Evolutionary conservation across 192 early-diverging fungal genomes (phyloP), one percentile per base, ranked within the genome.

Genomic region (Piromyces finnis): DNA sequence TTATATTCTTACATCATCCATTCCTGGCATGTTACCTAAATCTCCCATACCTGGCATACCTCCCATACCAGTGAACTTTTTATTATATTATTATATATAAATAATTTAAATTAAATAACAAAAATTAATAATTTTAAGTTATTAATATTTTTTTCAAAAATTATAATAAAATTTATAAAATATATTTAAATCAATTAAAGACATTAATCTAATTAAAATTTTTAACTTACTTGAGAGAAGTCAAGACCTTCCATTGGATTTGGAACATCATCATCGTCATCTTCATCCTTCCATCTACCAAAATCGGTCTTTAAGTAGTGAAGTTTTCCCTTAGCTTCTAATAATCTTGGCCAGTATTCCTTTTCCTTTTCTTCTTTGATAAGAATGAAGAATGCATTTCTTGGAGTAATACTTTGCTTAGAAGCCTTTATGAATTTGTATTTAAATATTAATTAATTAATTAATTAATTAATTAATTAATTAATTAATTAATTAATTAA

Each of bases 281-380:
- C 94, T 83, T 95, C 94, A 84, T 97, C 95, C 86, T 89, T 93
- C 94, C 95, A 98, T 82, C 86, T 91, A 77, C 89, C 82, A 84
- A 98, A 98, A 83, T 98, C 96, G 12, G 94, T 94, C 88, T 96
- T 95, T 79, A 98, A 81, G 79, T 89, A 98, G 84, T 90, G 88
- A 78, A 86, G 84, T 85, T 92, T 94, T 30, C 82, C 84, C 30
- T 81, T 84, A 22, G 86, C 89, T 87, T 95, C 91, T 79, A 87
- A 88, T 83, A 98, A 87, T 79, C 94, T 91, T 29, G 93, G 92
- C 96, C 96, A 98, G 88, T 92, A 96, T 29, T 80, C 78, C 79
- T 90, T 85, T 35, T 80, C 86, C 78, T 87, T 86, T 79, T 92
- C 88, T 81, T 88, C 89, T 86, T 98, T 98, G 78, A 88, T 87